These are phyloP conservation scores for Camelina hispida DNA, from an alignment of 345 rosid genomes.

Conservation along the genomic window DNA sequence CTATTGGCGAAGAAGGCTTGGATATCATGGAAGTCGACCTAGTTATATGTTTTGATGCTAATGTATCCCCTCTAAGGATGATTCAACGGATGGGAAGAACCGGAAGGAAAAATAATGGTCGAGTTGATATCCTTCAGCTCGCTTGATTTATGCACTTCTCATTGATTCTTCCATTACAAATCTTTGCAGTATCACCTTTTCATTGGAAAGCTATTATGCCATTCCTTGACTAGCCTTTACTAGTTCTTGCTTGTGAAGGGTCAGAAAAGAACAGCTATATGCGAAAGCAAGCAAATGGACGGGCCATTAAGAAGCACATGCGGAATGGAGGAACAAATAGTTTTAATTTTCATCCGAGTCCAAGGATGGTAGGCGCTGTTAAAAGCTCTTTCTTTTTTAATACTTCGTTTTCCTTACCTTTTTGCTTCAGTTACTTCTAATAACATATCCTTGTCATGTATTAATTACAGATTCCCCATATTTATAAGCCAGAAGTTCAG, in stretches of 20 bases:
- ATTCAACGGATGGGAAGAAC: conserved; percentile 99
- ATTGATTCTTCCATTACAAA: conserved; percentile 12
- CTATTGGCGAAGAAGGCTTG: conserved; percentile 98
- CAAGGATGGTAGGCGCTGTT: conserved; percentile 79
- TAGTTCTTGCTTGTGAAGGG: conserved; percentile 97
- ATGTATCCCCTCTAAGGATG: conserved; percentile 97
- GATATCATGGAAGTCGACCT: conserved; percentile 99
- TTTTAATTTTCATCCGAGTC: conserved; percentile 90
- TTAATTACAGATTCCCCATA: conserved; percentile 78
- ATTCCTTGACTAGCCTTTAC: conserved; percentile 70
- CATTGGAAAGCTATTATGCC: background rate
- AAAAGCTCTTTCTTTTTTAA: conserved; percentile 10
- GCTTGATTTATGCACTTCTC: conserved; percentile 33
- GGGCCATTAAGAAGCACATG: conserved; percentile 76
- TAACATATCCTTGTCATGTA: conserved; percentile 26
- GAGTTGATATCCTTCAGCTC: conserved; percentile 89
- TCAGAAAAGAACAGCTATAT: conserved; percentile 82
- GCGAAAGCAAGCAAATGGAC: conserved; percentile 83
- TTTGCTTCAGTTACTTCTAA: conserved; percentile 2
- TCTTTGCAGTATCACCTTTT: background rate
- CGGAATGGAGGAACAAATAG: conserved; percentile 80
- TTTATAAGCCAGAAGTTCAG: conserved; percentile 83
- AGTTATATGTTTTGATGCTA: conserved; percentile 96
- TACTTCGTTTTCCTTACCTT: conserved; percentile 25
- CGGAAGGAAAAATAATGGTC: conserved; percentile 93